phyloP scores from a whole-genome alignment of 176 grass and related monocot species.

The Pharus latifolius region DNA sequence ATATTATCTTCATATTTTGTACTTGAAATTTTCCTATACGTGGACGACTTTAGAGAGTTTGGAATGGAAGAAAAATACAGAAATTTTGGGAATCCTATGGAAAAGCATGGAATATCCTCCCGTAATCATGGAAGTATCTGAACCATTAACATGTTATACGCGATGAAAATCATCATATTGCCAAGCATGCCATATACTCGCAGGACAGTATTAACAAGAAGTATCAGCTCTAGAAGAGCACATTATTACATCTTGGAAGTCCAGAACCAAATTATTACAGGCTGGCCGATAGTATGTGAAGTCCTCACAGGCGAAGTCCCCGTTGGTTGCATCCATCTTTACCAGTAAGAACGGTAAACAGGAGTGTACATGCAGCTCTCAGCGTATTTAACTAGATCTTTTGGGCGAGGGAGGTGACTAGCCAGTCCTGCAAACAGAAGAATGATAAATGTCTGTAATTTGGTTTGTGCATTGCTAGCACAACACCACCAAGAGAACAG shows the following conservation, averaged over 20 bases:
- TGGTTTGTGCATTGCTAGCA: background rate
- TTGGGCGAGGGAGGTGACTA: constrained; percentile 58
- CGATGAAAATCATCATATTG: no score
- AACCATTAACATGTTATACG: no score
- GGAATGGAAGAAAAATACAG: no score
- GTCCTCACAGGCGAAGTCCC: background rate
- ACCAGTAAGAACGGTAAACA: constrained; percentile 64
- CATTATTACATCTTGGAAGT: background rate
- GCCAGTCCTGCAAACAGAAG: constrained; percentile 53
- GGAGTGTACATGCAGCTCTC: constrained; percentile 94
- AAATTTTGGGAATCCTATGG: no score
- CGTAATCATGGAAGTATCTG: no score
- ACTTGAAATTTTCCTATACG: no score
- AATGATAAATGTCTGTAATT: background rate
- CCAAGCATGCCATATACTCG: background rate
- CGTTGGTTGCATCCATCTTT: background rate
- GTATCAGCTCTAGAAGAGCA: background rate
- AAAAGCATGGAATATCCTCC: no score
- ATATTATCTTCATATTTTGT: no score
- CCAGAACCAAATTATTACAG: background rate
- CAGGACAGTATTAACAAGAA: background rate
- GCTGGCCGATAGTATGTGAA: background rate
- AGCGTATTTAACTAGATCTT: constrained; percentile 53
- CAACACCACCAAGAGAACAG: background rate
- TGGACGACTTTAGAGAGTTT: no score